A percentile compares a stretch with the other conserved stretches of the same genome.
Conservation (phyloP, 176 grass and related monocot genomes). For the Eragrostis nindensis region DNA sequence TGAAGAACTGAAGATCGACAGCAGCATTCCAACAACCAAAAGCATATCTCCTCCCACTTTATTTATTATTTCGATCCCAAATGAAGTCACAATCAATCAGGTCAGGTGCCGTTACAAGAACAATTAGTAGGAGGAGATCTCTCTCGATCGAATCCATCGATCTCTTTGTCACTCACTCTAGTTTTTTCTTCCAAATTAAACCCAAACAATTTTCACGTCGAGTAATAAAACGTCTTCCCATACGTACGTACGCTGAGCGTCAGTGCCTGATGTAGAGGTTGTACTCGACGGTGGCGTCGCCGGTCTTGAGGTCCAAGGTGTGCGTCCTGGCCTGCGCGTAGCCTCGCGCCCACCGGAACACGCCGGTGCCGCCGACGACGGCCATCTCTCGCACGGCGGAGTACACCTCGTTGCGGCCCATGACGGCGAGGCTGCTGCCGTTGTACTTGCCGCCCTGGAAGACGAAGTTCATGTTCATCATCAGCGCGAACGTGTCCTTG, state of each 20-base stretch:
- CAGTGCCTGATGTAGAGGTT: not conserved
- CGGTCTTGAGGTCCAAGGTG: constrained; percentile 28
- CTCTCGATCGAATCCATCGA: no score
- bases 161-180: no score
- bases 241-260: no score
- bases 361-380: constrained; percentile 58
- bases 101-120: not conserved
- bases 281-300: constrained; percentile 72
- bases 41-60: not conserved
- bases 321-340: constrained; percentile 55
- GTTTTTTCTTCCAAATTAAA: no score
- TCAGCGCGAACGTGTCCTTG: constrained; percentile 25
- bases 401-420: constrained; percentile 60
- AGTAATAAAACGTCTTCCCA: no score
- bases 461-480: constrained; percentile 71
- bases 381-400: constrained; percentile 58
- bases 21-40: not conserved
- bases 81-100: not conserved
- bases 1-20: no score
- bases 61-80: not conserved
- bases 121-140: no score
- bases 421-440: constrained; percentile 57
- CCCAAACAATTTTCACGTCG: no score
- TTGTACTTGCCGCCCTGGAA: constrained; percentile 56
- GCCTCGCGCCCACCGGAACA: constrained; percentile 50